A percentile compares a stretch with the other conserved stretches of the same genome.
These are phyloP conservation scores for Blechomonas ayalai DNA, from an alignment of 208 protist species.

Conservation along the genomic window DNA sequence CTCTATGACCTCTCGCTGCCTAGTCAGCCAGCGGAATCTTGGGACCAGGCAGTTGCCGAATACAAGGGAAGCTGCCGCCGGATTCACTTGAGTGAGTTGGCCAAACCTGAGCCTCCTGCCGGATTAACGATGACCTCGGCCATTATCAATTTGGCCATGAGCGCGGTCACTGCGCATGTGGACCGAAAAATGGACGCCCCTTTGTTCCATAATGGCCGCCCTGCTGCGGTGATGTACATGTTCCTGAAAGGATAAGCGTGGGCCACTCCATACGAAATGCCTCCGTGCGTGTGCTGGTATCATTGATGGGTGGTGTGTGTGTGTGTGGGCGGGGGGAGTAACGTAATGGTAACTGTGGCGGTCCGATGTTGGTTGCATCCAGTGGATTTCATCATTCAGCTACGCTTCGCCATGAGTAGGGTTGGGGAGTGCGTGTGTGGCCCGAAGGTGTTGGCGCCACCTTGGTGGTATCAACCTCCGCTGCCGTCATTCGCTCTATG, in stretches of 20 bases:
- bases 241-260: slow-evolving; percentile 24
- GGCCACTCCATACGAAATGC: no score
- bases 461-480: no score
- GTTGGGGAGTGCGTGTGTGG: no score
- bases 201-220: slow-evolving; percentile 14
- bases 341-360: no score
- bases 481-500: no score
- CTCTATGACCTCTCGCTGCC: slow-evolving; percentile 43
- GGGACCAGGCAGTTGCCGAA: slow-evolving; percentile 59
- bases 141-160: slow-evolving; percentile 41
- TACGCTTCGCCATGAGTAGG: no score
- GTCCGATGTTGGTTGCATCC: no score
- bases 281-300: no score
- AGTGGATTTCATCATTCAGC: no score
- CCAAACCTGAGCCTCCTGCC: slow-evolving; percentile 15
- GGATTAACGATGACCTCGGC: slow-evolving; percentile 12
- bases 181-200: slow-evolving; percentile 6
- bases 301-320: no score
- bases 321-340: no score
- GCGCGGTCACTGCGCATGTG: slow-evolving; percentile 30
- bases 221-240: slow-evolving; percentile 27
- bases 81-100: slow-evolving; percentile 24
- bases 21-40: slow-evolving; percentile 33
- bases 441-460: no score
- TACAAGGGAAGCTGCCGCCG: slow-evolving; percentile 73